Base-by-base conservation (phyloP, 1,284 basidiomycete species). In the Bondarzewia mesenterica region DNA sequence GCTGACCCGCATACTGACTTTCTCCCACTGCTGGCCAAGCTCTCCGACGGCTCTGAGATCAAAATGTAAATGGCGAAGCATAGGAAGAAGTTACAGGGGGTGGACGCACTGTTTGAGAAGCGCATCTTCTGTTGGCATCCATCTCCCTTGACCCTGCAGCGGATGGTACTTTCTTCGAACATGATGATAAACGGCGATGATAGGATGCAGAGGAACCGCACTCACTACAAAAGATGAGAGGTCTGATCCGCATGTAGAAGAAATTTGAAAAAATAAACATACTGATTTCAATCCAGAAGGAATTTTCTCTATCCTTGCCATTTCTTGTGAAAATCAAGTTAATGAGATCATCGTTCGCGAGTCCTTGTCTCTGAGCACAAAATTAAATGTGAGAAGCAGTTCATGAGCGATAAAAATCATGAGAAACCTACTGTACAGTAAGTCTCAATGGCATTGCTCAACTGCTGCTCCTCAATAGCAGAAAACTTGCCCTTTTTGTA, bases 401-500 rank as follows among this genome's bases (percentile, higher is more conserved):
- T 22, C 25, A 36, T 42, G 37, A 42, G 42, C 37, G 22, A 37
- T 45, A 15, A 36, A 32, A 25, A n/a, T n/a, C 42, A 43, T 1
- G 6, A 21, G 18, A 40, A 36, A 66, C 79, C 46, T 56, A 85
- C 86, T 23, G 64, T 57, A 47, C 77, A 74, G 60, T 82, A 90
- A 4, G 65, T 63, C 50, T 83, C 78, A 27, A 92, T 78, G 5
- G 85, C 84, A 15, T 64, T 62, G 52, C 69, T 73, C 2, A 91
- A 63, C 52, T 80, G 77, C 20, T 77, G 72, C 52, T 83, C 83
- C 59, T 92, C 89, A 39, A 79, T 78, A 2, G 78, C 75, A 15
- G 85, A 86, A 58, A 91, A 92, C 60, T 87, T 88, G 16, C 89
- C 89, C 61, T 88, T 88, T 63, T 85, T 89, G 62, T 85, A 91